Conservation (phyloP, 345 rosid species). For the Populus davidiana region DNA sequence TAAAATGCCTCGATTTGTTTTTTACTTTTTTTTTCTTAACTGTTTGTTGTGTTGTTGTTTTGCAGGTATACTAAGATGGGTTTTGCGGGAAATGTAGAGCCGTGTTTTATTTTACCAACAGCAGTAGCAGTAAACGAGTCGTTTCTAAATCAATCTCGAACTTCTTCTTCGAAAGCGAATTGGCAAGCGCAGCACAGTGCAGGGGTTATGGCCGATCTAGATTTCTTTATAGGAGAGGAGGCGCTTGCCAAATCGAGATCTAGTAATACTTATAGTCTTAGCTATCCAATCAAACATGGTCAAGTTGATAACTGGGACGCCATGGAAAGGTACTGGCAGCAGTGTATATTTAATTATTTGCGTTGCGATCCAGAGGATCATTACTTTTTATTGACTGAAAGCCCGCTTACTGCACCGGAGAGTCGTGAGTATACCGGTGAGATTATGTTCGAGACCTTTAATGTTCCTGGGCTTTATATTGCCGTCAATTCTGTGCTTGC, state of each 20-base stretch:
- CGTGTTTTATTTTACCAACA: conserved; percentile 87
- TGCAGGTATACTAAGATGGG: conserved; percentile 94
- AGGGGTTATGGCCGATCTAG: conserved; percentile 96
- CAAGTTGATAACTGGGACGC: conserved; percentile 98
- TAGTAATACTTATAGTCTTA: conserved; percentile 71
- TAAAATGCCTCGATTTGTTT: conserved; percentile 25
- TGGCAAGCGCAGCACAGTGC: conserved; percentile 86
- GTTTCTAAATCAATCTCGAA: conserved; percentile 65
- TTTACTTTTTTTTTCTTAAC: neutral
- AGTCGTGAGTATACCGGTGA: conserved; percentile 93
- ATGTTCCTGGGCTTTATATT: conserved; percentile 90
- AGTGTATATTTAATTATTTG: conserved; percentile 80
- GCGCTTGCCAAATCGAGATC: conserved; percentile 70
- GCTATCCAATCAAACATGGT: conserved; percentile 78
- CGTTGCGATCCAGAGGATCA: conserved; percentile 99
- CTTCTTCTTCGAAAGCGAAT: conserved; percentile 64
- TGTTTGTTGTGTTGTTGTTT: conserved; percentile 7
- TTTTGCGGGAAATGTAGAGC: conserved; percentile 95
- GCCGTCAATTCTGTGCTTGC: conserved; percentile 99
- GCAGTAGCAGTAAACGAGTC: conserved; percentile 90
- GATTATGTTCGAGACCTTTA: conserved; percentile 92
- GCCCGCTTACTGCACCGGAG: conserved; percentile 97
- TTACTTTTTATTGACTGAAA: conserved; percentile 88
- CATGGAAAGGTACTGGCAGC: conserved; percentile 98
- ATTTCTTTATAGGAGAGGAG: conserved; percentile 87